phyloP scores from a whole-genome alignment of 345 rosid species.

The Trapa incisa region DNA sequence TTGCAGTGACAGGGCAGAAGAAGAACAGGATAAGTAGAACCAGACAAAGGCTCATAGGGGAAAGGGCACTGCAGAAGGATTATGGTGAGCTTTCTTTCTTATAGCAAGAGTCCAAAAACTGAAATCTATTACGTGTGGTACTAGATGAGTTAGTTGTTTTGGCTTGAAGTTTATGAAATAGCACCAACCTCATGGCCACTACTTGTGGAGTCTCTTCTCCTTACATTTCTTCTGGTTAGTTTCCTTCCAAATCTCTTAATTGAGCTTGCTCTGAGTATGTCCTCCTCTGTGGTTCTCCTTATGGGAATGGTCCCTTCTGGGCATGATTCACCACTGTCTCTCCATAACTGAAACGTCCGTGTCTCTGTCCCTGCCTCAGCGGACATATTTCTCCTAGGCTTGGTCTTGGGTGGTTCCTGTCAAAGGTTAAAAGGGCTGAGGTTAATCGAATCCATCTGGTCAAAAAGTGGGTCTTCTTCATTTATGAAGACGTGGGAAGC shows the following conservation, averaged over 20 bases:
- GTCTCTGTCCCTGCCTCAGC: slow-evolving; percentile 9
- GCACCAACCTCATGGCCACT: slow-evolving; percentile 75
- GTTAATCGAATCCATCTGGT: not conserved
- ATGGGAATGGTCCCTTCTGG: slow-evolving; percentile 86
- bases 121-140: too few relatives aligned
- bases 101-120: too few relatives aligned
- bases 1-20: too few relatives aligned
- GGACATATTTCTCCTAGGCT: slow-evolving; percentile 38
- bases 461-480: not conserved
- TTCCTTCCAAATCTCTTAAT: slow-evolving; percentile 61
- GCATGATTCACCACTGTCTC: slow-evolving; percentile 61
- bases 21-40: not conserved
- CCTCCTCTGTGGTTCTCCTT: slow-evolving; percentile 64
- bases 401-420: slow-evolving; percentile 51
- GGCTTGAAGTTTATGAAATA: not conserved
- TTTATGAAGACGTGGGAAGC: slow-evolving; percentile 6
- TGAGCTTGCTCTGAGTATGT: slow-evolving; percentile 64
- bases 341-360: slow-evolving; percentile 62
- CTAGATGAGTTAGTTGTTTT: not conserved
- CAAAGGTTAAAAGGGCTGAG: not conserved
- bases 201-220: slow-evolving; percentile 84
- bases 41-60: not conserved
- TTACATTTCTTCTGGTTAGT: slow-evolving; percentile 33
- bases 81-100: too few relatives aligned
- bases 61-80: not conserved